Base-by-base conservation (phyloP, 116 monocot genomes). In the Iris pallida region DNA sequence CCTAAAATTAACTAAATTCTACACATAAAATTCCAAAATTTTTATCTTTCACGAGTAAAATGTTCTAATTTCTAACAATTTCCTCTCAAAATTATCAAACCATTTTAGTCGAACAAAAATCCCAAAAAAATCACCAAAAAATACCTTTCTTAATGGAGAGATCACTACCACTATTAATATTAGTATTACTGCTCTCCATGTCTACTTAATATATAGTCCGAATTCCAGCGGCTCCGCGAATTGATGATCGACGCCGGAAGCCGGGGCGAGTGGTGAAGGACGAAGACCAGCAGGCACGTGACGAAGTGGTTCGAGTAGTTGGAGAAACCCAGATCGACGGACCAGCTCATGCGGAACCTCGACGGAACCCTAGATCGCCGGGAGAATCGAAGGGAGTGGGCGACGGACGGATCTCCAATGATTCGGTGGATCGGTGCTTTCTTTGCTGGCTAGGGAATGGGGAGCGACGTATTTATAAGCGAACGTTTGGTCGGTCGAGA, bases 221-320 rank as follows among this genome's bases (percentile, higher is more conserved):
- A 20, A 53, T 41, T 66, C 66, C 52, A 66, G 30, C 66, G 19
- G 41, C 13, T 52, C 14, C 66, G 49, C 66, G 53, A 66, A 66
- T 66, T 66, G 42, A 8, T 52, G 18, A 66, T 66, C 41, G 19
- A 66, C 12, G 66, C 30, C 1, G 30, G 40, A 7, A 66, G 15
- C 13, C 53, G 49, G 42, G 66, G 66, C 30, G 66, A 66, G 53
- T 66, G 51, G 52, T 66, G 14, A 12, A 52, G 53, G 13, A 66
- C 15, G 53, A 66, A 66, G 53, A 66, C 53, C 30, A 66, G 14
- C 52, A 66, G 66, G 17, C 66, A 53, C 14, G 66, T 66, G 15
- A n/a, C 53, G 53, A 66, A 66, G 53, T 66, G 66, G 14, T 66
- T 66, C 53, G 66, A 66, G 53, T 66, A 66, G n/a, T 49, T 40